Evolutionary conservation across 2,329 filamentous ascomycete genomes (phyloP), one percentile per base, ranked within the genome.

Genomic region (Stachybotrys chlorohalonatus): DNA sequence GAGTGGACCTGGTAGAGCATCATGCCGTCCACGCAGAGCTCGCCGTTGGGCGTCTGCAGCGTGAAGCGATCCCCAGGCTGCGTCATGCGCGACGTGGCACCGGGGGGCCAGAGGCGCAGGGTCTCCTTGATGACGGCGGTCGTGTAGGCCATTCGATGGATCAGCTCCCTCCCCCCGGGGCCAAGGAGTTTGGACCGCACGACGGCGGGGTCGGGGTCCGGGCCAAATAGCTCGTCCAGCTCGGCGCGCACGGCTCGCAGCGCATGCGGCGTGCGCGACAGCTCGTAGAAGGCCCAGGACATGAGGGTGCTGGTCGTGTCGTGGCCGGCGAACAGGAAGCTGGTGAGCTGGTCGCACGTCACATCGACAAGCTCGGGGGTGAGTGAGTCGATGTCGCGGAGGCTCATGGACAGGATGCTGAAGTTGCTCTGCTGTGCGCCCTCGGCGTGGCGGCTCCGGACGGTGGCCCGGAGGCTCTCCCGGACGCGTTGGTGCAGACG

Each of bases 301-400:
- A 74, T 59, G 1, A 68, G 60, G 55, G 67, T 69, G 45, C 66
- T 68, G 2, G 72, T 72, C 5, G 73, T 74, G 57, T 75, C 72
- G 48, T 74, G 72, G 3, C 73, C 71, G 3, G 70, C 72, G 46
- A 75, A 71, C 9, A 73, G 59, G 57, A 75, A 74, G 0, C 68
- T 66, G 52, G 68, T 70, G 39, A 75, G 58, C 57, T 73, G 70
- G 53, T 72, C 68, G 47, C 63, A 64, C 5, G 68, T 70, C 46
- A 63, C 58, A 15, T 63, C 47, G 11, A 73, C 39, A 13, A 69
- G 52, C 5, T 63, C 57, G 0, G 60, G 54, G 17, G 63, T 66
- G 36, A 72, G 57, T 0, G 56, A 42, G 2, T 66, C 59, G 3
- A 54, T 58, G 17, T 64, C 66, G 24, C 66, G 63, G 5, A 73